These are phyloP conservation scores for Chrysochromulina tobinii DNA, from an alignment of 78 protist species.

Conservation along the genomic window DNA sequence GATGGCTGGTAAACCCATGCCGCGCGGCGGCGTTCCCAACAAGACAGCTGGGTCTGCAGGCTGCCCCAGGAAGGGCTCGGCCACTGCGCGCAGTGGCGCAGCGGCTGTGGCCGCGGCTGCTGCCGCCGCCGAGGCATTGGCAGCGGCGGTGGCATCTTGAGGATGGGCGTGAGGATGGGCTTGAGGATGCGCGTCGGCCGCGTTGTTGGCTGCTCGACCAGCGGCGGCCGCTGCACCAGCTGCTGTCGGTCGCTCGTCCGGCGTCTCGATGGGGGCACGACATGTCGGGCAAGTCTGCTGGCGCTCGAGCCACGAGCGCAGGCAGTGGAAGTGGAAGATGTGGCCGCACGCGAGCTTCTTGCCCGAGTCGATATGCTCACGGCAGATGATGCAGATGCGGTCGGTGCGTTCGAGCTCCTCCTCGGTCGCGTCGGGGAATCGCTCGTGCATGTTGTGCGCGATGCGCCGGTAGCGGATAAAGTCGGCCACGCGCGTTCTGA, in stretches of 20 bases:
- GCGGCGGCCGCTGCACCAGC: neutral
- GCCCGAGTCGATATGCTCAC: constrained; percentile 18
- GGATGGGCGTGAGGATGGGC: neutral
- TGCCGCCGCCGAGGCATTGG: too few species aligned
- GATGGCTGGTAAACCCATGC: too few species aligned
- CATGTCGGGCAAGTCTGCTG: constrained; percentile 90
- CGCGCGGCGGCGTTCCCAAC: too few species aligned
- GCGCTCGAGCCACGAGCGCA: constrained; percentile 89
- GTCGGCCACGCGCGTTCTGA: constrained; percentile 40
- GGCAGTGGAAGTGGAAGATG: constrained; percentile 83
- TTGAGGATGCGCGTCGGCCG: neutral
- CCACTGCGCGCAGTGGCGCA: too few species aligned
- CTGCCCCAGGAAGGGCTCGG: too few species aligned
- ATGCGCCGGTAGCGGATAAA: constrained; percentile 54
- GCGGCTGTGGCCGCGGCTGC: too few species aligned
- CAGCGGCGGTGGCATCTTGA: neutral
- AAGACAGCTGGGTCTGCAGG: too few species aligned
- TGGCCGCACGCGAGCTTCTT: constrained; percentile 81
- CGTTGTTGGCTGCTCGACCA: neutral
- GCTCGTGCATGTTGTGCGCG: constrained; percentile 40
- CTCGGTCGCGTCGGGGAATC: constrained; percentile 75
- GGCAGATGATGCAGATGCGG: constrained; percentile 80
- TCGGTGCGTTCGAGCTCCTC: constrained; percentile 72
- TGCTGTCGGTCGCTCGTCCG: neutral
- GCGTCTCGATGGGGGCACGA: neutral